Percentiles rank a stretch among this genome's conserved stretches.
Evolutionary conservation across 2,329 filamentous ascomycete genomes (phyloP).

Genomic region (Coniochaeta sp.): DNA sequence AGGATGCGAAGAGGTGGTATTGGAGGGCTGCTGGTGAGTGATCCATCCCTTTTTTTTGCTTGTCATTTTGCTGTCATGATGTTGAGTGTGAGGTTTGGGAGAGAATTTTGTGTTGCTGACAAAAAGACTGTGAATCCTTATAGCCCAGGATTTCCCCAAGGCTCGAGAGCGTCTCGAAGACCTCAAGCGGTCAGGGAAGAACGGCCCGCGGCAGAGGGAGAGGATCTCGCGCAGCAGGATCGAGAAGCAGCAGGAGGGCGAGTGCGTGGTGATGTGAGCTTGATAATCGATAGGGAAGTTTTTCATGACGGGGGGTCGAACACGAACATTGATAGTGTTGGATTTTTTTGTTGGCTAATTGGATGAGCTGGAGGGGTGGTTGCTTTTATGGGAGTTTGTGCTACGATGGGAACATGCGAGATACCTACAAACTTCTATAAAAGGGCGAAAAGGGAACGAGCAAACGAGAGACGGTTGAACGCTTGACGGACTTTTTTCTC

Average conservation of each 20-base stretch:
- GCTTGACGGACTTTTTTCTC: too few species aligned
- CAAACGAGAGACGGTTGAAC: not conserved
- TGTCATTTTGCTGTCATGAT: too few species aligned
- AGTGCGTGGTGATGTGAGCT: conserved; percentile 74
- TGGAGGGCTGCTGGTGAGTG: conserved; percentile 87
- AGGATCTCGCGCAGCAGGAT: conserved; percentile 75
- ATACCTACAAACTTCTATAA: not conserved
- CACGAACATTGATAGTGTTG: not conserved
- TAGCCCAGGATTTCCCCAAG: conserved; percentile 91
- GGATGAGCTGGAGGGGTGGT: not conserved
- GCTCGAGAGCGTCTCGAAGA: conserved; percentile 90
- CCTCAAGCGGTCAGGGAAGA: conserved; percentile 71
- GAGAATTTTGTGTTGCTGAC: too few species aligned
- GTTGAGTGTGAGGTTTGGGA: too few species aligned
- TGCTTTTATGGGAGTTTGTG: not conserved
- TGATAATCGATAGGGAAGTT: not conserved
- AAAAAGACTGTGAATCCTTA: conserved; percentile 20
- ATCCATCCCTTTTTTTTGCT: too few species aligned
- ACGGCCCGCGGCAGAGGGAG: conserved; percentile 64
- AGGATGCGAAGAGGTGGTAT: conserved; percentile 98
- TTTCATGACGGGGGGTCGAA: too few species aligned
- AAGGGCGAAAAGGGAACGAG: not conserved
- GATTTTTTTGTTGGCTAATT: not conserved
- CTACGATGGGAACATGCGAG: not conserved
- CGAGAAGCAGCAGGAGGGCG: conserved; percentile 78